phyloP scores from a whole-genome alignment of 257 asterid genomes.

The Osmanthus fragrans region DNA sequence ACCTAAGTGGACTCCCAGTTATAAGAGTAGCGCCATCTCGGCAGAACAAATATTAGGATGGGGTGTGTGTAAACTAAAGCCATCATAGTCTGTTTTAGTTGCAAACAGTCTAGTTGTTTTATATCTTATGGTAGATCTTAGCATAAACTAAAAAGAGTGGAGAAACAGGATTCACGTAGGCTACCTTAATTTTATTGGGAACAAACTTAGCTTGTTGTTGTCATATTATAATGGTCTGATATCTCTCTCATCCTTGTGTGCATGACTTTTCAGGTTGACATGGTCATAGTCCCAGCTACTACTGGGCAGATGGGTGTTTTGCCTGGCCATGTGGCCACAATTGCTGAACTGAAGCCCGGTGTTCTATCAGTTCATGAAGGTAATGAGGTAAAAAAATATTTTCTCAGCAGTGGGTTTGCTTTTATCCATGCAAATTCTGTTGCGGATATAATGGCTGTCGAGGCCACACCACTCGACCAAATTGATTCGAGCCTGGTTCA shows the following conservation, averaged over 20 bases:
- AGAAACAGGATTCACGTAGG: not conserved
- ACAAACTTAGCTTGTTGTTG: not conserved
- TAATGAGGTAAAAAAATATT: conserved; percentile 62
- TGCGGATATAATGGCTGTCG: conserved; percentile 72
- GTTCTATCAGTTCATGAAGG: conserved; percentile 74
- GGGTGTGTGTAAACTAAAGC: not conserved
- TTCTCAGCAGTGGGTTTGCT: conserved; percentile 78
- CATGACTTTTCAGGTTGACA: conserved; percentile 63
- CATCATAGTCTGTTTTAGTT: not conserved
- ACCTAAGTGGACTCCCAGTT: too few species aligned
- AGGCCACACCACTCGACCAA: conserved; percentile 71
- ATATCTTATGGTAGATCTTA: not conserved
- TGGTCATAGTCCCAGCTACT: conserved; percentile 81
- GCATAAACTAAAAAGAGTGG: not conserved
- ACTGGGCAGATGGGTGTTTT: conserved; percentile 94
- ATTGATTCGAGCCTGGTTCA: conserved; percentile 66
- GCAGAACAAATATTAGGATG: not conserved
- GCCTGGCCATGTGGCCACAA: conserved; percentile 89
- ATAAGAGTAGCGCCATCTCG: not conserved
- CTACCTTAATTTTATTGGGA: not conserved
- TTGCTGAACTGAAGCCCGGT: conserved; percentile 85
- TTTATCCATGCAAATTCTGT: conserved; percentile 74
- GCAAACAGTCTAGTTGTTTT: not conserved
- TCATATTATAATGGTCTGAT: not conserved
- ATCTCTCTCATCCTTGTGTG: not conserved